Conservation (phyloP, 106 monocot species). For the Dendrobium nobile region DNA sequence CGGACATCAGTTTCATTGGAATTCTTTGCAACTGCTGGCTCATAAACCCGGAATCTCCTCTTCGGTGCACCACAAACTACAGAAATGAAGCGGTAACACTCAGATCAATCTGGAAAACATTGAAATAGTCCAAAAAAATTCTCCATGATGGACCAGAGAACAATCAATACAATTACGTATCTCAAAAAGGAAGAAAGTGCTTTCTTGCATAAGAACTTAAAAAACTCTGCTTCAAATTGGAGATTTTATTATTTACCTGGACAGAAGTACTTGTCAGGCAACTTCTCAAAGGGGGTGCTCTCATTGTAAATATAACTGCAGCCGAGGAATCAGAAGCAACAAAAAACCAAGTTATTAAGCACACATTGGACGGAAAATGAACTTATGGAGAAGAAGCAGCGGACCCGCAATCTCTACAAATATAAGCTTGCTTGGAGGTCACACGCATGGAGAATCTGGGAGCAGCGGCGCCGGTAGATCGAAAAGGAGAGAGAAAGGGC, state of each 20-base stretch:
- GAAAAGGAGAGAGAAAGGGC: conserved; percentile 26
- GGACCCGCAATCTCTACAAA: conserved; percentile 94
- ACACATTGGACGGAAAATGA: background rate
- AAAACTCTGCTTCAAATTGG: background rate
- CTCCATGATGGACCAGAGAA: background rate
- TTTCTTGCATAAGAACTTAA: background rate
- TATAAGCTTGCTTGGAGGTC: conserved; percentile 77
- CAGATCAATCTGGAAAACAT: no score
- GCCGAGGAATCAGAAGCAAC: background rate
- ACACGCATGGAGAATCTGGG: conserved; percentile 62
- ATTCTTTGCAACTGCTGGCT: conserved; percentile 45
- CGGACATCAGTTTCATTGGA: conserved; percentile 35
- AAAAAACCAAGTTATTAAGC: background rate
- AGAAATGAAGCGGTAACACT: background rate
- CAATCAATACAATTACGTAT: background rate
- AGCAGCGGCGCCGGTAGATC: conserved; percentile 7
- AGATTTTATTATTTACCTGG: conserved; percentile 35
- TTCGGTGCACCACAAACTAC: conserved; percentile 64
- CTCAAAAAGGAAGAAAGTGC: background rate
- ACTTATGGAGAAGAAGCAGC: background rate
- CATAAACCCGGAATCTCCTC: conserved; percentile 56
- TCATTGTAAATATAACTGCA: conserved; percentile 94
- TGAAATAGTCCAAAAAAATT: no score
- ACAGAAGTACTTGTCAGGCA: conserved; percentile 86
- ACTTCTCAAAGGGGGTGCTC: conserved; percentile 89